Base-by-base conservation (phyloP, 2,329 filamentous ascomycete species). In the Anisogramma anomala region DNA sequence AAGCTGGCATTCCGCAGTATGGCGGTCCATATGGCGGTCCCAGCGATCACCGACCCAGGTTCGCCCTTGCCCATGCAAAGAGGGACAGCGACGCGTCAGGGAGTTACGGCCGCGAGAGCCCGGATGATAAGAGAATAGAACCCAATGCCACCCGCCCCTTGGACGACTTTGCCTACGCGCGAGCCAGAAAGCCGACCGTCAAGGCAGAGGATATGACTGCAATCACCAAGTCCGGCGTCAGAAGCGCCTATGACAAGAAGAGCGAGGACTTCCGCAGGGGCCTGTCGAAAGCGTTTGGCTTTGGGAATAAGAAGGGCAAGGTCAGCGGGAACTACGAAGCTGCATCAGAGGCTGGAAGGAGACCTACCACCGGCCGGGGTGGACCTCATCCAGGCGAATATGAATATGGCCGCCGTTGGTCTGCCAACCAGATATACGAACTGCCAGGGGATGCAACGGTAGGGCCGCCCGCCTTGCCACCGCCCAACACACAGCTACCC, bases 211-310 rank as follows among this genome's bases (percentile, higher is more conserved):
- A 74, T 31, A 62, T 69, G 1, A 69, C 68, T 1, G 68, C 65
- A 6, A 73, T 76, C 36, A 71, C 74, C 50, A 71, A 69, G 49
- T 74, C 70, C 2, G 68, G 68, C 0, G 58, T 77, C 36, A 61
- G 72, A 33, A 67, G 58, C 33, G 64, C 62, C 17, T 58, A 76
- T 35, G 72, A 77, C 48, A 71, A 69, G 56, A 71, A 63, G 50
- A 76, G 71, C 49, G 69, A 73, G n/a, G 65, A 62, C 18, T 65
- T 75, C 15, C 61, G 72, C 27, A 68, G 67, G 34, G 70, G 70
- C 0, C 55, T 77, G 2, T 68, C 65, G 10, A 73, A 72, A 43
- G 69, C 68, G 0, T 74, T 75, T 48, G 58, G 62, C 0, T 73
- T 75, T 47, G 63, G 66, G 50, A 66, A 65, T 43, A 64, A 67